phyloP scores from a whole-genome alignment of 148 eudicot species.

The Tetragonia tetragonoides region DNA sequence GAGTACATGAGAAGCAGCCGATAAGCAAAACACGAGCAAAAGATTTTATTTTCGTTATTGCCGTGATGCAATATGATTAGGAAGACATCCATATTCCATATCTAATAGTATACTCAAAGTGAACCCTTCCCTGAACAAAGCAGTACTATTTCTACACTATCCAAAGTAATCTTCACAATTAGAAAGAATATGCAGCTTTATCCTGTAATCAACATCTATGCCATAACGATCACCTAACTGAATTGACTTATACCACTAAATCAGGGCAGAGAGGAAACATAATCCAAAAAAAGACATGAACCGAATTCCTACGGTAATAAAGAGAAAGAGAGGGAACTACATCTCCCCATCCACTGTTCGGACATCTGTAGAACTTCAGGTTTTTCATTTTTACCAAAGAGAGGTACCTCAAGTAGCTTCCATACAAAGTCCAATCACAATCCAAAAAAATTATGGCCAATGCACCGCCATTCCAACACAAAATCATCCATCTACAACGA shows the following conservation, averaged over 20 bases:
- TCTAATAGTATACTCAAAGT: no score
- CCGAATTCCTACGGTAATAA: not conserved
- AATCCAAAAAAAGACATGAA: not conserved
- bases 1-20: no score
- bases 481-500: slow-evolving; percentile 81
- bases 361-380: slow-evolving; percentile 1
- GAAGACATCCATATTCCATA: no score
- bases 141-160: not conserved
- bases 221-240: not conserved
- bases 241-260: not conserved
- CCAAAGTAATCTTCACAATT: not conserved
- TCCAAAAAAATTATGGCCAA: slow-evolving; percentile 41
- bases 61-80: no score
- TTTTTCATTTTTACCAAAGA: slow-evolving; percentile 3
- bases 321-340: not conserved
- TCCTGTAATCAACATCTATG: not conserved
- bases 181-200: no score
- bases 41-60: no score
- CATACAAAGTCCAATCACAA: slow-evolving; percentile 36
- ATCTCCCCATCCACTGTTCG: not conserved
- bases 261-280: no score
- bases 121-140: no score
- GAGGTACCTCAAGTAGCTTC: slow-evolving; percentile 29
- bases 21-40: no score
- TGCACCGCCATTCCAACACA: slow-evolving; percentile 44